These are phyloP conservation scores for Piper betle DNA, from an alignment of 164 flowering plant genomes.

Conservation along the genomic window DNA sequence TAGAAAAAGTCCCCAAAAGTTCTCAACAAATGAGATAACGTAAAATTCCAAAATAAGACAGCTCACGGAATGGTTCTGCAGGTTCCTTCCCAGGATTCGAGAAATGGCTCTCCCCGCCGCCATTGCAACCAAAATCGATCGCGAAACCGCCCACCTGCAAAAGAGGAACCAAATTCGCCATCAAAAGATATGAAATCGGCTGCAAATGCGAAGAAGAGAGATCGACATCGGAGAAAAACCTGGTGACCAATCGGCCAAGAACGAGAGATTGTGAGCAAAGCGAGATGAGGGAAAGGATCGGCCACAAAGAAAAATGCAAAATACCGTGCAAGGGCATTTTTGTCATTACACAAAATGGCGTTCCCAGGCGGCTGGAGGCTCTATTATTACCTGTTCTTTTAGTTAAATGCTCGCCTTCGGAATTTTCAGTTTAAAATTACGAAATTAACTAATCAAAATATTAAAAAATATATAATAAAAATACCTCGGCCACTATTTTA, in stretches of 20 bases:
- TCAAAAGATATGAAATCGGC: not conserved
- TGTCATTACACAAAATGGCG: not conserved
- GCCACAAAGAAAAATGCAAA: not conserved
- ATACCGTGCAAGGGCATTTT: not conserved
- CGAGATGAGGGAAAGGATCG: not conserved
- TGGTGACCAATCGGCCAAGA: not conserved
- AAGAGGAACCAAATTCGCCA: not conserved
- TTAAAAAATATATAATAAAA: too few species aligned
- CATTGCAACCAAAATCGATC: slow-evolving; percentile 6
- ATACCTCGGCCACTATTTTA: too few species aligned
- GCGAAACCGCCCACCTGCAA: not conserved
- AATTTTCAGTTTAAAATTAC: too few species aligned
- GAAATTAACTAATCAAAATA: too few species aligned
- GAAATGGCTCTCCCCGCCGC: slow-evolving; percentile 20
- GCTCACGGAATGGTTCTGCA: slow-evolving; percentile 9
- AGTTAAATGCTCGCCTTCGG: too few species aligned
- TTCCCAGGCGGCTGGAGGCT: too few species aligned
- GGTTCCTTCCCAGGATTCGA: slow-evolving; percentile 13
- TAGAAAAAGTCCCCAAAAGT: not conserved
- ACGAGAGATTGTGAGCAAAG: not conserved
- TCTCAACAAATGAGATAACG: not conserved
- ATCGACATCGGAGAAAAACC: not conserved
- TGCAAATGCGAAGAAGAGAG: not conserved
- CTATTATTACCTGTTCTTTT: too few species aligned
- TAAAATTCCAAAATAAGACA: not conserved